phyloP scores from a whole-genome alignment of 75 land plant species.

The Sequoia sempervirens region DNA sequence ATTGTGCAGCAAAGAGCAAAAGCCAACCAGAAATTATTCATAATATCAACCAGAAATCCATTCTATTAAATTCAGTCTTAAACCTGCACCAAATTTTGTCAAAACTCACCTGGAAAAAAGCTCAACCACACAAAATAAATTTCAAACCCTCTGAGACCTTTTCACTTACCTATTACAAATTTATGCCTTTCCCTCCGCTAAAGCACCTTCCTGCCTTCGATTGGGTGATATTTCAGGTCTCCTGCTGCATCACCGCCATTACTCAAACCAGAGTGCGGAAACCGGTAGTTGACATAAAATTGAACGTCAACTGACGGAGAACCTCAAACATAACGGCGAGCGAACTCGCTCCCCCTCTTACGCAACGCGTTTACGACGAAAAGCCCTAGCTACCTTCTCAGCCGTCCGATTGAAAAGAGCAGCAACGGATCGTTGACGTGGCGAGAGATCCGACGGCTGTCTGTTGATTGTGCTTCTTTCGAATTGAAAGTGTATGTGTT shows the following conservation, averaged over 20 bases:
- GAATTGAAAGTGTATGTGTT: neutral
- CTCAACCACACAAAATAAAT: neutral
- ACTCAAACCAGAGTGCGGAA: neutral
- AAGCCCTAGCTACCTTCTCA: neutral
- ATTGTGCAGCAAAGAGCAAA: too few relatives aligned
- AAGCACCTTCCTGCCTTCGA: neutral
- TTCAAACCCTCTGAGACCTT: neutral
- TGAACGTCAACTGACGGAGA: conserved; percentile 8
- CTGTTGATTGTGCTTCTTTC: neutral
- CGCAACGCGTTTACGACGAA: conserved; percentile 4
- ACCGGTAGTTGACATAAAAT: conserved; percentile 6
- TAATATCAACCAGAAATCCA: neutral
- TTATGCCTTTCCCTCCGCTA: neutral
- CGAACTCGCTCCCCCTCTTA: neutral
- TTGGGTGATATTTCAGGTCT: too few relatives aligned
- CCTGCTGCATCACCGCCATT: conserved; percentile 8
- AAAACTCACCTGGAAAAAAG: neutral
- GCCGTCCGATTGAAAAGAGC: neutral
- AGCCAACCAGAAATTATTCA: neutral
- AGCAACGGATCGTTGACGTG: conserved; percentile 4
- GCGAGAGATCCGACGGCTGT: neutral
- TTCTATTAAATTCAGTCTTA: neutral
- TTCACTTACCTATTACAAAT: neutral
- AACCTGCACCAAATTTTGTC: neutral
- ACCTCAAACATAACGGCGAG: conserved; percentile 8